Evolutionary conservation across 2,329 filamentous ascomycete genomes (phyloP), one percentile per base, ranked within the genome.

Genomic region (Cadophora sp.): DNA sequence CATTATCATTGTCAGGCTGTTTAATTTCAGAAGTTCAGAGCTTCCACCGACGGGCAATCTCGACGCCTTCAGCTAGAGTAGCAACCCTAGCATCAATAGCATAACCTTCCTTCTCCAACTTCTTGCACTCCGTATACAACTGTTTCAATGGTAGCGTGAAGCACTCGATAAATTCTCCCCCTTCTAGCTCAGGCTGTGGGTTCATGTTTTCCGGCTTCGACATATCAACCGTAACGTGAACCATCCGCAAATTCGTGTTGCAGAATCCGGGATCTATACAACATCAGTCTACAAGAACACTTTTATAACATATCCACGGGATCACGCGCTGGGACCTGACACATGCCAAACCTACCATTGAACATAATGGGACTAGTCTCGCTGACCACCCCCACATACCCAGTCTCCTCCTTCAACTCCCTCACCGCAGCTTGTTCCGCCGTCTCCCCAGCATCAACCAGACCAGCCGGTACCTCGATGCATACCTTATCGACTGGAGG

Each of bases 321-420:
- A 16, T 14, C 2, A 37, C 3, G 16, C 16, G 5, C 11, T 34
- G 40, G 40, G 14, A 16, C 6, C 7, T 43, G 40, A 19, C 40
- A 43, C 6, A 43, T 43, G 40, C 34, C 27, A 62, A 48, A 53
- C 67, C 29, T 73, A 82, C 82, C 90, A 73, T 88, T 87, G 66
- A 88, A 90, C 81, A 92, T 90, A 63, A 89, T 83, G 8, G 89
- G 88, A 46, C 86, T 87, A n/a, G 85, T 87, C 77, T 87, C 83
- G 2, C 79, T 81, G 3, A 81, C 81, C 9, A 81, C 80, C 16
- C 87, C 89, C 0, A 90, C 80, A 70, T 90, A 91, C 11, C 89
- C 89, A 0, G 89, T 91, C 79, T 91, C 89, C 76, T 91, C 89
- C 68, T 82, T 85, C 68, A 91, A 81, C 77, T 91, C 89, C 9